Conservation (phyloP, 306 rosid species). For the Castanea crenata region DNA sequence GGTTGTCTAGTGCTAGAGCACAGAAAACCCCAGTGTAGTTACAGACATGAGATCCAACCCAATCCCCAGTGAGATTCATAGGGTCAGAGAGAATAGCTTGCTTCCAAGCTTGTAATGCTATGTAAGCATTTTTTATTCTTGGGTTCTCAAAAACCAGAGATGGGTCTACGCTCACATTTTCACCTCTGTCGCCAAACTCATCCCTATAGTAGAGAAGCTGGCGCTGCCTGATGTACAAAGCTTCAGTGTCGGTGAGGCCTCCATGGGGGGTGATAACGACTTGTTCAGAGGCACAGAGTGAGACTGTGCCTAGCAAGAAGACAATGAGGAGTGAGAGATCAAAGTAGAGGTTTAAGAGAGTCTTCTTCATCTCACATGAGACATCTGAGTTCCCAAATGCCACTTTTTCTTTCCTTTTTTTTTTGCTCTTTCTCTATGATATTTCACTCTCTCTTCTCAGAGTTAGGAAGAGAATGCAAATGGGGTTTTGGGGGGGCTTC, state of each 20-base stretch:
- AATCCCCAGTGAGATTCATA: slow-evolving; percentile 39
- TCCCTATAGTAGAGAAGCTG: slow-evolving; percentile 87
- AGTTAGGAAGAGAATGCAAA: not conserved
- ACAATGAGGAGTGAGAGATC: slow-evolving; percentile 20
- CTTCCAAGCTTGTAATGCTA: slow-evolving; percentile 84
- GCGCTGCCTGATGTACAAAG: slow-evolving; percentile 61
- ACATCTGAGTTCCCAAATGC: slow-evolving; percentile 54
- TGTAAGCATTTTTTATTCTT: slow-evolving; percentile 64
- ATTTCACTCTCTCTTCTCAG: not conserved
- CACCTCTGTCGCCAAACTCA: slow-evolving; percentile 82
- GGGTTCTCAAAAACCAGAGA: slow-evolving; percentile 58
- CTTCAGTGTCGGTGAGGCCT: slow-evolving; percentile 48
- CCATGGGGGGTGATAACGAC: slow-evolving; percentile 39
- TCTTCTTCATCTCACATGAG: slow-evolving; percentile 89
- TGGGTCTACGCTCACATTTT: slow-evolving; percentile 64
- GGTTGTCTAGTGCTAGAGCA: slow-evolving; percentile 63
- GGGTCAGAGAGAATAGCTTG: slow-evolving; percentile 90
- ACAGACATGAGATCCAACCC: slow-evolving; percentile 85
- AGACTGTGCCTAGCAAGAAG: slow-evolving; percentile 20
- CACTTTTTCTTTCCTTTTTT: slow-evolving; percentile 11
- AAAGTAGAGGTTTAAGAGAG: slow-evolving; percentile 21
- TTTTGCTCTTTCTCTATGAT: not conserved
- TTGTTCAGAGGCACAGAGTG: slow-evolving; percentile 10
- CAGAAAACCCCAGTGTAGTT: slow-evolving; percentile 66
- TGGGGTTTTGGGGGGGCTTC: not conserved